phyloP scores from a whole-genome alignment of 441 rosid genomes.

The Aquilaria agallochum region DNA sequence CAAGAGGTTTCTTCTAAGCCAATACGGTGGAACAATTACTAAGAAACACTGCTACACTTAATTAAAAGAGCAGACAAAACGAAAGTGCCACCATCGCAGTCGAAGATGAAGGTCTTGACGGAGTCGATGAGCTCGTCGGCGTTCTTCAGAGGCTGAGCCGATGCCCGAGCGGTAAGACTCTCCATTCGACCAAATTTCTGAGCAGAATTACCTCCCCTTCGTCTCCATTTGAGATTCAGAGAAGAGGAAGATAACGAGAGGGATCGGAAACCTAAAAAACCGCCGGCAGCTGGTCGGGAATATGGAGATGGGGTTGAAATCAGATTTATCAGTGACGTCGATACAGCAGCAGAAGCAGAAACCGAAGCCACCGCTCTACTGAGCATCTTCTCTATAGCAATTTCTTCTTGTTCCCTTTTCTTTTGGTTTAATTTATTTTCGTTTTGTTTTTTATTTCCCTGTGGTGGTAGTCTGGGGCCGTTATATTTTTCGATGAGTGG shows the following conservation, averaged over 20 bases:
- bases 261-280: constrained; percentile 15
- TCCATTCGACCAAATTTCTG: constrained; percentile 28
- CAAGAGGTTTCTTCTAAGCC: no score
- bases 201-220: constrained; percentile 15
- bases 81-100: constrained; percentile 51
- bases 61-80: neutral
- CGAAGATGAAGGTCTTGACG: constrained; percentile 71
- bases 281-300: constrained; percentile 13
- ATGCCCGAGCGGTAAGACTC: constrained; percentile 30
- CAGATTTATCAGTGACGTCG: neutral
- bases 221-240: constrained; percentile 22
- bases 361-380: constrained; percentile 43
- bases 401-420: neutral
- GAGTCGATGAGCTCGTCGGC: constrained; percentile 68
- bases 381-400: constrained; percentile 31
- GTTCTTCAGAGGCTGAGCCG: constrained; percentile 54
- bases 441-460: neutral
- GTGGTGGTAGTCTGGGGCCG: constrained; percentile 25
- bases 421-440: neutral
- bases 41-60: neutral
- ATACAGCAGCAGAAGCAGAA: constrained; percentile 18
- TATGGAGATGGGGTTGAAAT: constrained; percentile 16
- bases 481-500: constrained; percentile 18
- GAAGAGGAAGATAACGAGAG: constrained; percentile 18
- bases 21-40: neutral